A percentile compares a stretch with the other conserved stretches of the same genome.
Evolutionary conservation across 2,329 filamentous ascomycete species (phyloP).

Genomic region (Pseudocercospora ulei): DNA sequence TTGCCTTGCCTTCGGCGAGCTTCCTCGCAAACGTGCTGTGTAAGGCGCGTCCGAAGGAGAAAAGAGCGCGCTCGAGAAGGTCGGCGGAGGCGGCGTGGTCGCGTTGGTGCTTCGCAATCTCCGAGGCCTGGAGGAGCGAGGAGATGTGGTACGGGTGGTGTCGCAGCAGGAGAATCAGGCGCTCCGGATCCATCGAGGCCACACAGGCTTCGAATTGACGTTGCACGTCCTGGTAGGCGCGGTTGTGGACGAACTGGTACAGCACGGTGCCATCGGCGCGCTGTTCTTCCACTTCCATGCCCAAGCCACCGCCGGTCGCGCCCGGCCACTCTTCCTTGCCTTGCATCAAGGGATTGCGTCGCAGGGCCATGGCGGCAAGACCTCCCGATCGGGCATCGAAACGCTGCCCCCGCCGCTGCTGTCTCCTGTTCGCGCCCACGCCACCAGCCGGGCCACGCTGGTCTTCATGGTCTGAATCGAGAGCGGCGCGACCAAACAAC

Average conservation of each 20-base stretch:
- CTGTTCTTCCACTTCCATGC: slow-evolving; percentile 62
- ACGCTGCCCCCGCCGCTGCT: slow-evolving; percentile 39
- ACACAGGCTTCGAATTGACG: slow-evolving; percentile 66
- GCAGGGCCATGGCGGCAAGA: slow-evolving; percentile 60
- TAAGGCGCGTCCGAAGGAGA: slow-evolving; percentile 81
- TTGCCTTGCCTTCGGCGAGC: slow-evolving; percentile 65
- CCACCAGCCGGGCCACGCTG: slow-evolving; percentile 33
- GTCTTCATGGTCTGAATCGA: slow-evolving; percentile 49
- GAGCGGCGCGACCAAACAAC: slow-evolving; percentile 56
- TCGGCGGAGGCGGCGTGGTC: slow-evolving; percentile 80
- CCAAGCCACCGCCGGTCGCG: slow-evolving; percentile 67
- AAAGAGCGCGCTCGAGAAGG: slow-evolving; percentile 79
- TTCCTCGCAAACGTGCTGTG: slow-evolving; percentile 71
- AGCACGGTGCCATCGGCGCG: slow-evolving; percentile 52
- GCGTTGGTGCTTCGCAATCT: slow-evolving; percentile 81
- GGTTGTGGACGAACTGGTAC: slow-evolving; percentile 69
- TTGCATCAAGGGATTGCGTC: slow-evolving; percentile 74
- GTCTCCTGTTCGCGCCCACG: slow-evolving; percentile 29
- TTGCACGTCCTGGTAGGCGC: slow-evolving; percentile 64
- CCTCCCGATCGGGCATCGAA: slow-evolving; percentile 49
- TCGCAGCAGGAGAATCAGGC: slow-evolving; percentile 65
- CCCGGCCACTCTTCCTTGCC: slow-evolving; percentile 81
- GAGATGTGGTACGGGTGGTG: slow-evolving; percentile 82
- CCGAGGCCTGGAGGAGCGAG: slow-evolving; percentile 84
- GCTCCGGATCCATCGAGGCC: slow-evolving; percentile 73